Percentiles rank a stretch among this genome's conserved stretches.
phyloP scores from a whole-genome alignment of 306 rosid species.

The Senna siamea region DNA sequence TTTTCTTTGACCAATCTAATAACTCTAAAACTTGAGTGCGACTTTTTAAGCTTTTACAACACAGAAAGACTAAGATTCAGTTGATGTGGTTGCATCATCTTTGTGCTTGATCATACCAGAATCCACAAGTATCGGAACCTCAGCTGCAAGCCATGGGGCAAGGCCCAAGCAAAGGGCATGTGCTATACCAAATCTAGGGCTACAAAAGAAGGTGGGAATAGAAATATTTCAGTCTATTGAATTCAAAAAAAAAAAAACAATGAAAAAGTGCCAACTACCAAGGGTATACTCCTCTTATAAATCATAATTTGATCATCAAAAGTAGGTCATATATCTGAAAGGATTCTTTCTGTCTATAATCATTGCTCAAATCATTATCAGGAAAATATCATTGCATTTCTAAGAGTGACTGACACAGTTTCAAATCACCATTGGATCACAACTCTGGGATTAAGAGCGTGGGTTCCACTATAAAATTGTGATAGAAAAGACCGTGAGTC shows the following conservation, averaged over 20 bases:
- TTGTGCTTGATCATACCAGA: conserved; percentile 99
- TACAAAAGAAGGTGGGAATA: conserved; percentile 48
- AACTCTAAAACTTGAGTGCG: conserved; percentile 35
- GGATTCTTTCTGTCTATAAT: background rate
- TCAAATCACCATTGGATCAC: conserved; percentile 5
- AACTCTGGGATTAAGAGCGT: background rate
- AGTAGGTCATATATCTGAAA: background rate
- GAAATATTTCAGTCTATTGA: conserved; percentile 24
- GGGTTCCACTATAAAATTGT: background rate
- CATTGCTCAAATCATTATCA: background rate
- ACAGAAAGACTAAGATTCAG: conserved; percentile 61
- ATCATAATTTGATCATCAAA: background rate
- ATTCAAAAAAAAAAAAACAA: conserved; percentile 24
- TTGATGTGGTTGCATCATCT: conserved; percentile 81
- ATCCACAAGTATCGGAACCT: conserved; percentile 95
- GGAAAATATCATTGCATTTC: conserved; percentile 1
- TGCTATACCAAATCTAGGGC: conserved; percentile 98
- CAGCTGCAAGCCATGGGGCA: conserved; percentile 99
- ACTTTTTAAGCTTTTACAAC: conserved; percentile 43
- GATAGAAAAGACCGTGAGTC: conserved; percentile 3
- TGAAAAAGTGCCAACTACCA: background rate
- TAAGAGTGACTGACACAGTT: conserved; percentile 1
- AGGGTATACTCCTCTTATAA: conserved; percentile 14
- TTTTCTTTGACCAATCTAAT: conserved; percentile 36
- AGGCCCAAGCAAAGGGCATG: conserved; percentile 99